Evolutionary conservation across 805 yeast genomes (phyloP).

Genomic region (Starmerella apis): DNA sequence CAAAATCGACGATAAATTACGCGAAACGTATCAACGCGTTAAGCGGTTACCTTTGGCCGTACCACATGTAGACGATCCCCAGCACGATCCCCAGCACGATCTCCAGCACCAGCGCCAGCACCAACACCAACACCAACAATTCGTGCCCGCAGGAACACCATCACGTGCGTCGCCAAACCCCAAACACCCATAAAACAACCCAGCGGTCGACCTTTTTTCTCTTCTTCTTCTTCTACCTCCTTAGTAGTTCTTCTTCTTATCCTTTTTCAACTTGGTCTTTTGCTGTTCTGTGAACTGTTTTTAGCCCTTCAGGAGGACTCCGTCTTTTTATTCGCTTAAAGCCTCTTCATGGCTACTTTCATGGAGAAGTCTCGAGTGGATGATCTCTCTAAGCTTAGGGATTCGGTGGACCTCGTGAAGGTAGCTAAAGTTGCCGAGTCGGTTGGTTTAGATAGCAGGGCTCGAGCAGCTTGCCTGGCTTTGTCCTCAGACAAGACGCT

Average conservation of each 20-base stretch:
- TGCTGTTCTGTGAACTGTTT: background rate
- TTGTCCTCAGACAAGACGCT: background rate
- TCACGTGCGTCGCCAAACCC: no score
- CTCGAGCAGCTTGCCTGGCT: background rate
- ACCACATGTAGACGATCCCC: background rate
- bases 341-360: background rate
- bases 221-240: background rate
- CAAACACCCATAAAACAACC: no score
- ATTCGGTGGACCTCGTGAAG: conserved; percentile 3
- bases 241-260: background rate
- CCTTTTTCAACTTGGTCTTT: no score
- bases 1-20: conserved; percentile 21
- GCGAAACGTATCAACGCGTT: conserved; percentile 20
- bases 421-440: background rate
- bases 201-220: no score
- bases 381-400: background rate
- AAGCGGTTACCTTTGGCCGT: conserved; percentile 1
- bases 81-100: background rate
- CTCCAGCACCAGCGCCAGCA: no score
- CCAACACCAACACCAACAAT: no score
- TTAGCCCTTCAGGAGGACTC: background rate
- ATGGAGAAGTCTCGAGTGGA: background rate
- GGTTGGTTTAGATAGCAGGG: background rate
- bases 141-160: no score
- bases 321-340: background rate